Evolutionary conservation across 768 basidiomycete species (phyloP), one percentile per base, ranked within the genome.

Genomic region (Leccinum truebloodii): DNA sequence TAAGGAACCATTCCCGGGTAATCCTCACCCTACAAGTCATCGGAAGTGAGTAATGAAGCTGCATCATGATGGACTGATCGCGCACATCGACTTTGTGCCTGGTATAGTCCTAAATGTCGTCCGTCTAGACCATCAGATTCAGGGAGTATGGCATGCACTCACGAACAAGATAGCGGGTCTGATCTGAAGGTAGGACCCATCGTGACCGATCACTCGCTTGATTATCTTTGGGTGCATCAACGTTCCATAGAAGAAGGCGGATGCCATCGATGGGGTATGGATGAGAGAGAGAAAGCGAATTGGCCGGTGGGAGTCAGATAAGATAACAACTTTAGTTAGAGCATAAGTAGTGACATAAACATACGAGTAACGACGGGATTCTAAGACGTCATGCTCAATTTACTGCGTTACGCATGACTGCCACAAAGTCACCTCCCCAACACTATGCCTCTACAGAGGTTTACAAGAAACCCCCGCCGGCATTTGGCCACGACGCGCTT

Each of bases 241-340:
- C 0, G 92, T 96, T 12, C 95, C 95, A 73, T 95, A 94, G 78
- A 94, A 90, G 74, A 95, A 95, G 18, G 87, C 87, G 26, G 77
- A 75, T 62, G 71, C 50, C 76, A 78, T 78, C 18, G 57, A 18
- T 30, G 52, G 20, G 24, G 26, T 56, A 18, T 35, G 32, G 14
- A 48, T 50, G 10, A 1, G 34, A 57, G 39, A 28, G 58, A 51
- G 24, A 52, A 39, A 18, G 34, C 51, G 35, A 44, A 8, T 24
- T 24, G 24, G 28, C 18, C 18, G 18, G 28, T 46, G 44, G 32
- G 30, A 52, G 9, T 30, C 16, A n/a, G 26, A 48, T 34, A 54
- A 55, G 63, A 63, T 41, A 41, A 41, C 18, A 39, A 41, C 18
- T 41, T 41, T 41, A 41, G 41, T 18, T 39, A 46, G 41, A 20